These are phyloP conservation scores for Favolaschia claudopus DNA, from an alignment of 768 basidiomycete species.

Conservation along the genomic window DNA sequence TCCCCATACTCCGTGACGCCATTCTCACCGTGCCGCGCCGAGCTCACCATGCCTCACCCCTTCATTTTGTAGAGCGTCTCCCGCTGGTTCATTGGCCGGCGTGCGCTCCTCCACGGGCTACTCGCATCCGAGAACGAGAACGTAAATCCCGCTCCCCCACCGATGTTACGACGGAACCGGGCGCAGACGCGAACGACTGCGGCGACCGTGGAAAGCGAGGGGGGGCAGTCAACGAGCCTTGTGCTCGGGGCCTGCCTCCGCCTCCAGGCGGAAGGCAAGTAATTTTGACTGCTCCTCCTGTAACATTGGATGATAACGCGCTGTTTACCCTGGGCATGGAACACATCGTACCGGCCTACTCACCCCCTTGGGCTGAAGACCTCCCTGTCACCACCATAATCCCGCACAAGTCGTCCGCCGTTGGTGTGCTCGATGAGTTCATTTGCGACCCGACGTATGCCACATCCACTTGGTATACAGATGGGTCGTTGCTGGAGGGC, in stretches of 20 bases:
- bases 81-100: neutral
- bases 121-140: no score
- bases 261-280: no score
- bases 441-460: neutral
- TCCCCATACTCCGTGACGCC: neutral
- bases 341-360: neutral
- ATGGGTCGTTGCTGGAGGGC: slow-evolving; percentile 2
- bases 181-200: neutral
- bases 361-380: neutral
- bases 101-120: neutral
- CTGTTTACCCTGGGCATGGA: neutral
- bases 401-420: neutral
- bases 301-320: no score
- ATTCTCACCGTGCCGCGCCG: neutral
- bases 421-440: neutral
- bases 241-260: no score
- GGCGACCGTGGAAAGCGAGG: neutral
- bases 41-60: neutral
- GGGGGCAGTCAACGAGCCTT: no score
- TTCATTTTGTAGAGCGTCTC: neutral
- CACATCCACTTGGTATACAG: neutral
- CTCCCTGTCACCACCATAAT: neutral
- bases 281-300: no score
- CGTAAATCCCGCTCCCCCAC: no score
- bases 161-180: neutral